A percentile compares a stretch with the other conserved stretches of the same genome.
Evolutionary conservation across 2,329 filamentous ascomycete genomes (phyloP).

Genomic region (Hypoxylon sp.): DNA sequence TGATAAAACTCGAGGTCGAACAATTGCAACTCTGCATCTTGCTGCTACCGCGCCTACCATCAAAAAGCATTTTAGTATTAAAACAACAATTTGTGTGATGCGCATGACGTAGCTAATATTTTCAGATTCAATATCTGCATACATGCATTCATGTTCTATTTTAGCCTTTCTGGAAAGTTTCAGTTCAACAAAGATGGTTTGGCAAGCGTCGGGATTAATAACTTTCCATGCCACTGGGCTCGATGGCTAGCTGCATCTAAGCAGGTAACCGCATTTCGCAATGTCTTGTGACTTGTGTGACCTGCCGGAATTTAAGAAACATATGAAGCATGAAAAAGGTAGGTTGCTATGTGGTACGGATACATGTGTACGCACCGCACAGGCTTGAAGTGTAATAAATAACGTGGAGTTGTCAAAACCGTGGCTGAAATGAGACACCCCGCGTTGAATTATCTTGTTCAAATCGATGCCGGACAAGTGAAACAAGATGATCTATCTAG

Average conservation of each 20-base stretch:
- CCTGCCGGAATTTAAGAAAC: too few species aligned
- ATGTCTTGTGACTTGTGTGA: too few species aligned
- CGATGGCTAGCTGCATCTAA: too few species aligned
- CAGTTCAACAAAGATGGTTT: constrained; percentile 8
- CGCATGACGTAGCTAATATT: too few species aligned
- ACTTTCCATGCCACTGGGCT: constrained; percentile 2
- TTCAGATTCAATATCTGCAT: background rate
- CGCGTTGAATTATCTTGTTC: constrained; percentile 5
- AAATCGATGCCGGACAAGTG: constrained; percentile 10
- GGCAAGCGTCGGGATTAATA: constrained; percentile 7
- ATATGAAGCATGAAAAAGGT: too few species aligned
- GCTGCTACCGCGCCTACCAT: constrained; percentile 20
- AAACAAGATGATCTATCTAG: constrained; percentile 22
- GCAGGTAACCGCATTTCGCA: too few species aligned
- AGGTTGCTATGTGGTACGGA: too few species aligned
- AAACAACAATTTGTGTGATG: too few species aligned
- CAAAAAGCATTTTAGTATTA: constrained; percentile 3
- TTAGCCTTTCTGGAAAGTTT: constrained; percentile 16
- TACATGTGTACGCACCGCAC: too few species aligned
- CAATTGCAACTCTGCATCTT: constrained; percentile 2
- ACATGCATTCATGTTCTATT: too few species aligned
- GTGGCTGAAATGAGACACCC: constrained; percentile 12
- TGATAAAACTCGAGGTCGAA: constrained; percentile 9
- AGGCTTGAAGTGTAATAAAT: too few species aligned
- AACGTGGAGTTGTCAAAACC: too few species aligned